Base-by-base conservation (phyloP, 2,329 filamentous ascomycete species). In the Cercospora janseana region DNA sequence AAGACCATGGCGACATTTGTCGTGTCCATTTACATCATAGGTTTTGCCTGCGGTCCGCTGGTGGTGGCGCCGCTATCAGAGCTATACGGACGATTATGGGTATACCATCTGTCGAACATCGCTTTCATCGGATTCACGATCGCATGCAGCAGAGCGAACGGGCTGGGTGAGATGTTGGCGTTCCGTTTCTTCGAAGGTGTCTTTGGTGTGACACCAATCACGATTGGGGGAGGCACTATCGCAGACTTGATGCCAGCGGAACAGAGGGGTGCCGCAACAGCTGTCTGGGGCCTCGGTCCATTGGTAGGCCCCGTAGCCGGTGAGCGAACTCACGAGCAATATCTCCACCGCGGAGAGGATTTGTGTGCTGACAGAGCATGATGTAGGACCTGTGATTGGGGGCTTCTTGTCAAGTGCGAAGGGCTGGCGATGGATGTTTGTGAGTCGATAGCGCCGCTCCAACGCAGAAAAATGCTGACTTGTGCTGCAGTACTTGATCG, bases 11-110 rank as follows among this genome's bases (percentile, higher is more conserved):
- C 76, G 0, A 76, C 81, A 0, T 83, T 89, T 42, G 81, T 85
- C 48, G 81, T 88, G 1, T 85, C 82, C 0, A 77, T 87, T 20
- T 67, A 84, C 63, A 74, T 88, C 2, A 70, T 87, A 0, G 85
- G 15, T 2, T 75, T 72, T 51, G 71, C 72, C 0, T 65, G 74
- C 43, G 73, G 73, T 2, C 73, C 73, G 0, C 56, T 75, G 4
- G 42, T 68, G 18, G 68, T 75, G 23, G 72, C 71, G 4, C 74
- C 74, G 0, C 55, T 75, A 9, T 63, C 58, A 6, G 68, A 70
- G 46, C 52, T 68, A 3, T 69, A 67, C 42, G 68, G 68, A 6
- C 57, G 68, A 10, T 32, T 60, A n/a, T 49, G 50, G n/a, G 53
- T 66, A 0, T 57, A 66, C 9, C 63, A 66, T 46, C 18, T 60